Evolutionary conservation across 1,139 yeast species (phyloP).

Genomic region (Geotrichum fermentans): DNA sequence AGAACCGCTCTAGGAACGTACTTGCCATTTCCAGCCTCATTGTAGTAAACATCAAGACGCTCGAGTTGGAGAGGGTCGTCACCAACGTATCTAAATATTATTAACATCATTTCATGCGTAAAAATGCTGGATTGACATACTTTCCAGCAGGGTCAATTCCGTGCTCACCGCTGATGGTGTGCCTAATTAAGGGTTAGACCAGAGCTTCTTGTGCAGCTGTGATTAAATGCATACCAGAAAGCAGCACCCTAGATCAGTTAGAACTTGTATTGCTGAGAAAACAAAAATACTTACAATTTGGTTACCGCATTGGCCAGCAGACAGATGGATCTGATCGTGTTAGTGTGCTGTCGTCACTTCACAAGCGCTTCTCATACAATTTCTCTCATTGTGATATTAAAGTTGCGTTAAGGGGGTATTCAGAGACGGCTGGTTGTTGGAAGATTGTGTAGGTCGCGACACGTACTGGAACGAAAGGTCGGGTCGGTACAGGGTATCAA

Average conservation of each 20-base stretch:
- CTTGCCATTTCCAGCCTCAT: constrained; percentile 58
- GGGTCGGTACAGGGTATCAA: not conserved
- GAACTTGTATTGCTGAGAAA: not conserved
- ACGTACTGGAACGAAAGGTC: too few relatives aligned
- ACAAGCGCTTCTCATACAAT: constrained; percentile 56
- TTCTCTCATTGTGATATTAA: constrained; percentile 49
- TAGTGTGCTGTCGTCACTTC: constrained; percentile 10
- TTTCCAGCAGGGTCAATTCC: constrained; percentile 79
- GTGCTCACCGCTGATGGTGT: constrained; percentile 94
- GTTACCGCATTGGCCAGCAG: constrained; percentile 96
- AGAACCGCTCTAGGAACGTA: constrained; percentile 91
- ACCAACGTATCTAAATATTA: constrained; percentile 28
- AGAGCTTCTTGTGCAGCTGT: constrained; percentile 1
- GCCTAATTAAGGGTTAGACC: constrained; percentile 44
- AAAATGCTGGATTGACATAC: constrained; percentile 18
- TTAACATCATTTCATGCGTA: not conserved
- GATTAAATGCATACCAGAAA: constrained; percentile 53
- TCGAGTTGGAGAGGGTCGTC: constrained; percentile 42
- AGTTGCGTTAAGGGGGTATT: not conserved
- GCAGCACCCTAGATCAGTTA: constrained; percentile 63
- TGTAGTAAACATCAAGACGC: constrained; percentile 50
- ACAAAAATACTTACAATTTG: constrained; percentile 59
- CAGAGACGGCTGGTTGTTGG: too few relatives aligned
- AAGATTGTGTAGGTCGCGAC: too few relatives aligned
- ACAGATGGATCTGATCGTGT: constrained; percentile 62